Evolutionary conservation across 163 green algal genomes (phyloP), one percentile per base, ranked within the genome.

Genomic region (Scenedesmus sp.): DNA sequence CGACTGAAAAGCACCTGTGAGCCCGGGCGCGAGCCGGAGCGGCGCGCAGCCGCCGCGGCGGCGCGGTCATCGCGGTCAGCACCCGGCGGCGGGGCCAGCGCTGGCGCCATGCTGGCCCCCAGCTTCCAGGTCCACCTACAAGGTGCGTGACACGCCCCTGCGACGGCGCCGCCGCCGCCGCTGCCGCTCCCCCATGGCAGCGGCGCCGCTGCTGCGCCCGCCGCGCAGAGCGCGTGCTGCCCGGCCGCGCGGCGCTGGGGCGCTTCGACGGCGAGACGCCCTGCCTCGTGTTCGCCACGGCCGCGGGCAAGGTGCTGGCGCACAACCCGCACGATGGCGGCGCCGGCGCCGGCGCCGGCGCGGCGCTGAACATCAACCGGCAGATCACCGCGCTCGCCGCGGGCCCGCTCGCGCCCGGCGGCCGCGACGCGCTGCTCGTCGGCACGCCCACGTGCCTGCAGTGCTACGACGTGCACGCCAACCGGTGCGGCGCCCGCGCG

Each of bases 331-430:
- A 93, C 54, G 77, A 89, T 18, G 56, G 84, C 54, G 70, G 14
- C 3, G 51, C 60, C 5, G n/a, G 31, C 4, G 67, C 11, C 15
- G 83, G 84, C 33, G 80, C 79, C 50, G 39, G 84, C n/a, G 67
- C 84, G 3, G 91, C 89, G 42, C 79, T 95, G 15, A 95, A 93
- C 67, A 91, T 94, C 63, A 92, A 93, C 72, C 91, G 90, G 66
- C 66, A 89, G 53, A 89, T 94, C 18, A 91, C 83, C 48, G 75
- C 85, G 2, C 44, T 94, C 1, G 84, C 71, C 20, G 74, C 87
- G 3, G 85, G 85, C 2, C 29, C 53, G 22, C 70, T 50, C 4
- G 50, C 76, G 29, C 60, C 34, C 64, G 44, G 9, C 57, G n/a
- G 29, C 60, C 66, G 75, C 3, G 91, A 95, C 67, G 70, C 92